Conservation (phyloP, 2,329 filamentous ascomycete genomes). For the Penicillium decumbens region DNA sequence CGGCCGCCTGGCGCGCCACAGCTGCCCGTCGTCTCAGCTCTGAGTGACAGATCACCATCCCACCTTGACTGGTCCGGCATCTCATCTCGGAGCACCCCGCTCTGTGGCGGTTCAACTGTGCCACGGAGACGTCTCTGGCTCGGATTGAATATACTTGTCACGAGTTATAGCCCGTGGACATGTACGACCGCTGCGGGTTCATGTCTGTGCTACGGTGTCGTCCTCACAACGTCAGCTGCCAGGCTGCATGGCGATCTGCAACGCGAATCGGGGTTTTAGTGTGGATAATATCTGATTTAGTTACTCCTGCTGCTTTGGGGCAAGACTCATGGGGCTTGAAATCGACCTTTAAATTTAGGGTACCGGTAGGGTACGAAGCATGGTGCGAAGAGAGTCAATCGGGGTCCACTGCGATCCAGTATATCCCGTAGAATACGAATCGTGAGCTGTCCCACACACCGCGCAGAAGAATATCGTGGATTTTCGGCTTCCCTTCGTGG, state of each 20-base stretch:
- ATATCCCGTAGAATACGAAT: neutral
- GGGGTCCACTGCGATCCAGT: neutral
- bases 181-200: neutral
- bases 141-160: neutral
- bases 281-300: conserved; percentile 13
- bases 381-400: neutral
- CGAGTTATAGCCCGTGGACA: neutral
- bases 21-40: conserved; percentile 5
- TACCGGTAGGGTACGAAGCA: neutral
- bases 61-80: conserved; percentile 2
- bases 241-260: conserved; percentile 16
- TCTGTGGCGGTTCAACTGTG: conserved; percentile 23
- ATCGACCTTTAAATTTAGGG: neutral
- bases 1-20: neutral
- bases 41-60: conserved; percentile 13
- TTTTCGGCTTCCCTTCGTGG: conserved; percentile 10
- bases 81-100: conserved; percentile 9
- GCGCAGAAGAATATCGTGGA: neutral
- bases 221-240: conserved; percentile 18
- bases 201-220: neutral
- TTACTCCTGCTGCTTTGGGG: neutral
- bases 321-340: conserved; percentile 3
- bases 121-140: conserved; percentile 4
- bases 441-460: neutral
- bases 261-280: conserved; percentile 13